Conservation (phyloP, 331 rosid species). For the Ulmus americana region DNA sequence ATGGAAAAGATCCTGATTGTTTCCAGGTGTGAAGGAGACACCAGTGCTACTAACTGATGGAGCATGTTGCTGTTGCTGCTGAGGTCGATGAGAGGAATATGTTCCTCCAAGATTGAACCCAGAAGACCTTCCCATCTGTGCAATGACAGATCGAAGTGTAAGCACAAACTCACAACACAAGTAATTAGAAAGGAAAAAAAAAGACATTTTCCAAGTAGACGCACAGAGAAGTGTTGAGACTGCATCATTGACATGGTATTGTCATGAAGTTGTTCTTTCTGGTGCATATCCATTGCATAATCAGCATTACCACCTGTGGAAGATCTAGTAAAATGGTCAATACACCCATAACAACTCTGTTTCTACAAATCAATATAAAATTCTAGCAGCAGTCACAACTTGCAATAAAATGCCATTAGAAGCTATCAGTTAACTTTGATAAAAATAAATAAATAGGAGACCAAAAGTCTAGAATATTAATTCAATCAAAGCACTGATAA, state of each 20-base stretch:
- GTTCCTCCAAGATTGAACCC: constrained; percentile 82
- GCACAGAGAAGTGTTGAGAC: constrained; percentile 85
- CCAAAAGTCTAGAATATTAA: too few species aligned
- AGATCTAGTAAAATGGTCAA: constrained; percentile 35
- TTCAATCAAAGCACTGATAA: too few species aligned
- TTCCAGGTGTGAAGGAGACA: constrained; percentile 77
- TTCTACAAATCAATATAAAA: too few species aligned
- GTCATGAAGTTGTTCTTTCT: constrained; percentile 92
- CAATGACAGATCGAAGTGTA: constrained; percentile 19
- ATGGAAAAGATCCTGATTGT: constrained; percentile 92
- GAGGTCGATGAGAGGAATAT: constrained; percentile 72
- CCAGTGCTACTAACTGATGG: constrained; percentile 74
- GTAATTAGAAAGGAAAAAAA: background rate
- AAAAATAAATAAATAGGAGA: too few species aligned
- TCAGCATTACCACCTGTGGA: constrained; percentile 76
- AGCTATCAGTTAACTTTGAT: too few species aligned
- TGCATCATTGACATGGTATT: constrained; percentile 83
- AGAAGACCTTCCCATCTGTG: constrained; percentile 89
- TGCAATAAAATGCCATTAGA: too few species aligned
- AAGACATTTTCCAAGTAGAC: constrained; percentile 23
- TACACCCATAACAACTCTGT: background rate
- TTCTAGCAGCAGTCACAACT: too few species aligned
- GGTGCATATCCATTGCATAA: constrained; percentile 85
- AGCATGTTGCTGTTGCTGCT: constrained; percentile 85
- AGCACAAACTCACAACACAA: constrained; percentile 3